Percentiles rank a stretch among this genome's conserved stretches.
phyloP scores from a whole-genome alignment of 495 filamentous ascomycete genomes.

The Trichoderma virens region DNA sequence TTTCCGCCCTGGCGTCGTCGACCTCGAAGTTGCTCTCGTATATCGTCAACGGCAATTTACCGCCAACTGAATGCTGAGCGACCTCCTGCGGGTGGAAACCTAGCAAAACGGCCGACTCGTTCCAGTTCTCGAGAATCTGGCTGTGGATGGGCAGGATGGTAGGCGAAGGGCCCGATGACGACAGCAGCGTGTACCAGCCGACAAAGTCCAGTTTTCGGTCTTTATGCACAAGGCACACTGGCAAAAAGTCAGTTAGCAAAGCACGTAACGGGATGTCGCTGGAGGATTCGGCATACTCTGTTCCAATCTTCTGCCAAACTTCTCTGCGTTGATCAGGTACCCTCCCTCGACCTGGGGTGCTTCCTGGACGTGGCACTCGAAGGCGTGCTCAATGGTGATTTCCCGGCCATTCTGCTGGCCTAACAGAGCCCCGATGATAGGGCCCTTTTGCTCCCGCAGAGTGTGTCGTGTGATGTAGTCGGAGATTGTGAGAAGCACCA shows the following conservation, averaged over 20 bases:
- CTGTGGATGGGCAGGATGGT: constrained; percentile 66
- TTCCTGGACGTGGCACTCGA: constrained; percentile 60
- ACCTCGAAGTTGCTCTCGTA: constrained; percentile 81
- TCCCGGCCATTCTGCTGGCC: constrained; percentile 86
- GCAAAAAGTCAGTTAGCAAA: constrained; percentile 12
- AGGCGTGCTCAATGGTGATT: constrained; percentile 86
- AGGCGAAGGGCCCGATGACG: constrained; percentile 60
- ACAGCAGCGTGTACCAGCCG: constrained; percentile 87
- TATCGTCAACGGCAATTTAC: constrained; percentile 79
- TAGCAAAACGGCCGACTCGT: constrained; percentile 82
- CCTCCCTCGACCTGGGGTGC: constrained; percentile 36
- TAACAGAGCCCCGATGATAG: constrained; percentile 77
- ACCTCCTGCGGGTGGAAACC: constrained; percentile 67
- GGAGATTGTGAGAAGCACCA: constrained; percentile 91
- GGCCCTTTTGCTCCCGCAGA: constrained; percentile 62
- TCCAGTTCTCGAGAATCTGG: constrained; percentile 62
- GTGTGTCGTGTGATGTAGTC: constrained; percentile 92
- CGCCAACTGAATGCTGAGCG: constrained; percentile 48
- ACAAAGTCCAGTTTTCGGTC: constrained; percentile 75
- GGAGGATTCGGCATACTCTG: constrained; percentile 54
- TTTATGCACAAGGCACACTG: constrained; percentile 74
- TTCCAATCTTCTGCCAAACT: constrained; percentile 73
- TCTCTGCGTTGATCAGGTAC: constrained; percentile 51
- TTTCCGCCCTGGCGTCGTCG: constrained; percentile 39
- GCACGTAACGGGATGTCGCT: background rate